phyloP scores from a whole-genome alignment of 2,329 filamentous ascomycete genomes.

The Alternaria solani region DNA sequence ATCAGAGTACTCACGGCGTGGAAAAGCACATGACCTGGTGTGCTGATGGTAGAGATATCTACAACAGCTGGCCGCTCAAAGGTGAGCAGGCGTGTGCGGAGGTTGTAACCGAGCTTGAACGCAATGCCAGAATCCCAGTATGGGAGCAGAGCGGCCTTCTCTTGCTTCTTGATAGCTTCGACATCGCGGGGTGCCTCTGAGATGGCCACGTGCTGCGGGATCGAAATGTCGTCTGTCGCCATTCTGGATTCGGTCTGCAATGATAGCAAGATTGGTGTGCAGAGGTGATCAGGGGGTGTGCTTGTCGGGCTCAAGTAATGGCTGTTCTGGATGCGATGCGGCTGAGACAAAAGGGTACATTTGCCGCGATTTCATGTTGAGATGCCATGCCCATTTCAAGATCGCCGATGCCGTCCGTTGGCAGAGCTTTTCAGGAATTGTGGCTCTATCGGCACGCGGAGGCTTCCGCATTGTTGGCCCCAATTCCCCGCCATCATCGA shows the following conservation, averaged over 20 bases:
- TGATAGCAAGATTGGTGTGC: not conserved
- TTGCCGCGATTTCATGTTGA: not conserved
- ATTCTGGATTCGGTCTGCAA: not conserved
- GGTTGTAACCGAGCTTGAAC: slow-evolving; percentile 67
- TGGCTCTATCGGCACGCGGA: slow-evolving; percentile 15
- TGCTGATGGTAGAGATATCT: slow-evolving; percentile 67
- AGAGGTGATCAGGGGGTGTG: not conserved
- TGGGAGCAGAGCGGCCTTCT: slow-evolving; percentile 51
- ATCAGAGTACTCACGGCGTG: slow-evolving; percentile 60
- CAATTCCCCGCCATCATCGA: slow-evolving; percentile 15
- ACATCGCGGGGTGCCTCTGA: slow-evolving; percentile 43
- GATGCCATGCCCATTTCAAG: slow-evolving; percentile 1
- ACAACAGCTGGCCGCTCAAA: slow-evolving; percentile 65
- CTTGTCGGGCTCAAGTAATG: not conserved
- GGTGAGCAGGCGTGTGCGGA: slow-evolving; percentile 66
- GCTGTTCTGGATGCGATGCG: not conserved
- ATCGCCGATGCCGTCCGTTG: slow-evolving; percentile 15
- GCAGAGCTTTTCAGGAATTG: slow-evolving; percentile 18
- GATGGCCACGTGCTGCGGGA: slow-evolving; percentile 34
- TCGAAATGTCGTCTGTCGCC: slow-evolving; percentile 19
- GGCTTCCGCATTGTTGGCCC: slow-evolving; percentile 20
- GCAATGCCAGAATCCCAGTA: slow-evolving; percentile 69
- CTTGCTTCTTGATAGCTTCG: slow-evolving; percentile 50
- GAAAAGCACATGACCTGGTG: slow-evolving; percentile 68
- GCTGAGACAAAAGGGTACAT: not conserved